Evolutionary conservation across 495 filamentous ascomycete genomes (phyloP).

Genomic region (Pseudevernia furfuracea): DNA sequence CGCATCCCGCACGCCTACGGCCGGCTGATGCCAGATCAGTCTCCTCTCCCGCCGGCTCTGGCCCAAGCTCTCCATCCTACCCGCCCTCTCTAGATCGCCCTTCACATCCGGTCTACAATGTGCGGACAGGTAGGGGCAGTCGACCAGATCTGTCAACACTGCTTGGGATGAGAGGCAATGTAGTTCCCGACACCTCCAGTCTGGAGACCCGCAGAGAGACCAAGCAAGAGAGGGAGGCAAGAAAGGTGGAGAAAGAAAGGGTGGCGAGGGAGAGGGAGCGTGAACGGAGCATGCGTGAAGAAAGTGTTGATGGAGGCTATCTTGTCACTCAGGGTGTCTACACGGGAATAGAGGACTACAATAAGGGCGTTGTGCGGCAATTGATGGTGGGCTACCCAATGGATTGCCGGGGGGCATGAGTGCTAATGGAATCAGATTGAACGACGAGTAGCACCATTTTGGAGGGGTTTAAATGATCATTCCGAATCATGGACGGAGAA

Average conservation of each 20-base stretch:
- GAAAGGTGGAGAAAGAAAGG: slow-evolving; percentile 76
- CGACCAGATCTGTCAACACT: slow-evolving; percentile 51
- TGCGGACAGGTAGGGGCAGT: slow-evolving; percentile 42
- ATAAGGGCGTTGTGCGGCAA: slow-evolving; percentile 80
- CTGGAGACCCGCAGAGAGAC: slow-evolving; percentile 66
- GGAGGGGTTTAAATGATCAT: slow-evolving; percentile 86
- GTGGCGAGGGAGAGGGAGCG: slow-evolving; percentile 66
- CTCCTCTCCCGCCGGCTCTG: slow-evolving; percentile 21
- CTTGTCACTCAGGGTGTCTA: slow-evolving; percentile 92
- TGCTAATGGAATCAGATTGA: slow-evolving; percentile 49
- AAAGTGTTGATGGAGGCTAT: slow-evolving; percentile 90
- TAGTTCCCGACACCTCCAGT: slow-evolving; percentile 36
- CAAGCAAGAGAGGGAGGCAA: slow-evolving; percentile 81
- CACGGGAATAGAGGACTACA: slow-evolving; percentile 86
- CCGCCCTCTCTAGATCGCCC: slow-evolving; percentile 23
- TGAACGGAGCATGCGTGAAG: slow-evolving; percentile 86
- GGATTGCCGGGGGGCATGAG: slow-evolving; percentile 35
- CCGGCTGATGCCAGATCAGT: slow-evolving; percentile 23
- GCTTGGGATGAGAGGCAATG: slow-evolving; percentile 38
- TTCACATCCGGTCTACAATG: slow-evolving; percentile 23
- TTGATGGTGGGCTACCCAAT: slow-evolving; percentile 50
- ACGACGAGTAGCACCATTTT: slow-evolving; percentile 86
- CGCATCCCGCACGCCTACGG: slow-evolving; percentile 27
- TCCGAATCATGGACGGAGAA: slow-evolving; percentile 84
- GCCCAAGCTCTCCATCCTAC: slow-evolving; percentile 23